Percentiles rank a stretch among this genome's conserved stretches.
These are phyloP conservation scores for Millerozyma miso DNA, from an alignment of 805 yeast genomes.

Conservation along the genomic window DNA sequence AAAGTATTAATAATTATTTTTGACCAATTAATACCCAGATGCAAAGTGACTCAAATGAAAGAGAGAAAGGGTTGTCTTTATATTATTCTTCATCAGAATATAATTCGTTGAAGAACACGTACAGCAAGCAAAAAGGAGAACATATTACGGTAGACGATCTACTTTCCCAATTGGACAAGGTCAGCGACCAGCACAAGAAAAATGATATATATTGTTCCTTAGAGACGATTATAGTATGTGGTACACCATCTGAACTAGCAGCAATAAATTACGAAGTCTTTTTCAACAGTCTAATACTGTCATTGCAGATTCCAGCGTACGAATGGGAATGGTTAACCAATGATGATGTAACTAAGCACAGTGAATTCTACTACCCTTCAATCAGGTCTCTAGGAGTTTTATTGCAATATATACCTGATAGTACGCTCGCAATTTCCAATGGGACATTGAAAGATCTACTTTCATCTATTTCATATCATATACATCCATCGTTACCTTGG, in stretches of 20 bases:
- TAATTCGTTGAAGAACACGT: background rate
- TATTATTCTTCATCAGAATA: background rate
- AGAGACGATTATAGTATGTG: background rate
- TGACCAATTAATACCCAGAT: background rate
- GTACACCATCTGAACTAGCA: background rate
- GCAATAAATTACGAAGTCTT: background rate
- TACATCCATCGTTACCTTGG: constrained; percentile 32
- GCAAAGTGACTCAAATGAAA: background rate
- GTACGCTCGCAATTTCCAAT: background rate
- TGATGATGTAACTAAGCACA: background rate
- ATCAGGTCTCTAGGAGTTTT: constrained; percentile 6
- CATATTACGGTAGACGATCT: background rate
- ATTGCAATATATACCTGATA: background rate
- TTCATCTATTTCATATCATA: constrained; percentile 14
- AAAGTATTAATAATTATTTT: no score
- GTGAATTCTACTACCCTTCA: background rate
- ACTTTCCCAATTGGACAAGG: background rate
- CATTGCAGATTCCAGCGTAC: background rate
- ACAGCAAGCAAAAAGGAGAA: background rate
- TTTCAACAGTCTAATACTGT: background rate
- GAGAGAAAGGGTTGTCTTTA: background rate
- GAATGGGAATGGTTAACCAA: background rate
- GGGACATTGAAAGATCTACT: background rate
- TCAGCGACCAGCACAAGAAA: background rate
- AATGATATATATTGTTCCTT: background rate